Evolutionary conservation across 331 rosid species (phyloP), one percentile per base, ranked within the genome.

Genomic region (Stylosanthes scabra): DNA sequence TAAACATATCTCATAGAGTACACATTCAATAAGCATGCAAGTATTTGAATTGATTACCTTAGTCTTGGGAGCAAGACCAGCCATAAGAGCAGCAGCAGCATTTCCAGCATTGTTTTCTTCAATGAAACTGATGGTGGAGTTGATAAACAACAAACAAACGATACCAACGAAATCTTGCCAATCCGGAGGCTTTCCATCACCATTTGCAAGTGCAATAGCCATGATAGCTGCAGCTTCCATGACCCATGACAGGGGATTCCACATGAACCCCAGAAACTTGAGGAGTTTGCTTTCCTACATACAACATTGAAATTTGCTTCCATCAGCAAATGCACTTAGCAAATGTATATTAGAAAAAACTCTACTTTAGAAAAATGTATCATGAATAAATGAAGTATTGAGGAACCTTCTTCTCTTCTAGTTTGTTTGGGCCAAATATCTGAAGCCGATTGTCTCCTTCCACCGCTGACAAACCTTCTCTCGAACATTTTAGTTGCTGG

Each of bases 31-130:
- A 34, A 34, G 54, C 13, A 49, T 49, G 66, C 27, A 34, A 11
- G 5, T 34, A 34, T 39, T 29, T 58, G 7, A 51, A 67, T 59
- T 46, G 5, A 69, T 75, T 79, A 95, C 99, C 97, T 95, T 95
- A 14, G 99, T 86, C 70, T 92, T 95, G 3, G 99, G 99, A 59
- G 99, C 99, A 85, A 95, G 99, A 78, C 99, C 93, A 70, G 99
- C 99, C 99, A 95, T 95, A 34, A 95, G 99, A 11, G 99, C 99
- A 51, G 99, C 99, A 28, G 99, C 99, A 14, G 99, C 99, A 83
- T 95, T 95, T 27, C 99, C 99, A 2, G 99, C 99, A 78, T 95
- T 95, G 70, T 95, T 95, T 82, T 95, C 99, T 86, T 95, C 99
- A 70, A 95, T 88, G 85, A 95, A 95, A 90, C 97, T 91, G 84